A percentile compares a stretch with the other conserved stretches of the same genome.
These are phyloP conservation scores for Lithohypha guttulata DNA, from an alignment of 2,329 filamentous ascomycete genomes.

Conservation along the genomic window DNA sequence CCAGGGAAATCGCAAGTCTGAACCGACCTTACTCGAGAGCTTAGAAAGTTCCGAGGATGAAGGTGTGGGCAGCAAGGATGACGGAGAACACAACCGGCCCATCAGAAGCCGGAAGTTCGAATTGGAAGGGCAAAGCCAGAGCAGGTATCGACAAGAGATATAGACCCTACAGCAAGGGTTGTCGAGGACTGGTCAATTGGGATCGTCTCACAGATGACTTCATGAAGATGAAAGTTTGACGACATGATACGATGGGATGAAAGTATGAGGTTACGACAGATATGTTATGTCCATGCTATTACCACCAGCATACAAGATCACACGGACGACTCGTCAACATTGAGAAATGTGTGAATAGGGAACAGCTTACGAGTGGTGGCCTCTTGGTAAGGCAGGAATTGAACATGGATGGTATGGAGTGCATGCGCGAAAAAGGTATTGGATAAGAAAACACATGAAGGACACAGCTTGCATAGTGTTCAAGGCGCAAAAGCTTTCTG, in stretches of 20 bases:
- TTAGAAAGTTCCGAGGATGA: background rate
- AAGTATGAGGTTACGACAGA: background rate
- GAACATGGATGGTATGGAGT: too few species aligned
- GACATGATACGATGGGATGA: too few species aligned
- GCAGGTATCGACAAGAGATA: background rate
- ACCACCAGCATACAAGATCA: too few species aligned
- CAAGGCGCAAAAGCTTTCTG: background rate
- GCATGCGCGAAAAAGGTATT: too few species aligned
- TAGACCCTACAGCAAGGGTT: background rate
- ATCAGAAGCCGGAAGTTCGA: background rate
- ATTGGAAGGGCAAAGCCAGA: background rate
- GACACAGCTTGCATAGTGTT: slow-evolving; percentile 6
- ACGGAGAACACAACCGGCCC: background rate
- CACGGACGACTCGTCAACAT: too few species aligned
- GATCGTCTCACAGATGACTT: slow-evolving; percentile 2
- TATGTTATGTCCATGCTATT: too few species aligned
- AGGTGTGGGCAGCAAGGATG: background rate
- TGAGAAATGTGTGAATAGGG: too few species aligned
- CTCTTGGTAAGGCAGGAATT: too few species aligned
- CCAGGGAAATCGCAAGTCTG: slow-evolving; percentile 87
- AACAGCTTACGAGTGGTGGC: too few species aligned
- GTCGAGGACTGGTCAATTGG: background rate
- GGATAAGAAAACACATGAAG: too few species aligned
- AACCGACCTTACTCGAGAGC: slow-evolving; percentile 71
- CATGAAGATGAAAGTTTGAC: slow-evolving; percentile 4